Base-by-base conservation (phyloP, 495 filamentous ascomycete species). In the Hyaloscypha variabilis region DNA sequence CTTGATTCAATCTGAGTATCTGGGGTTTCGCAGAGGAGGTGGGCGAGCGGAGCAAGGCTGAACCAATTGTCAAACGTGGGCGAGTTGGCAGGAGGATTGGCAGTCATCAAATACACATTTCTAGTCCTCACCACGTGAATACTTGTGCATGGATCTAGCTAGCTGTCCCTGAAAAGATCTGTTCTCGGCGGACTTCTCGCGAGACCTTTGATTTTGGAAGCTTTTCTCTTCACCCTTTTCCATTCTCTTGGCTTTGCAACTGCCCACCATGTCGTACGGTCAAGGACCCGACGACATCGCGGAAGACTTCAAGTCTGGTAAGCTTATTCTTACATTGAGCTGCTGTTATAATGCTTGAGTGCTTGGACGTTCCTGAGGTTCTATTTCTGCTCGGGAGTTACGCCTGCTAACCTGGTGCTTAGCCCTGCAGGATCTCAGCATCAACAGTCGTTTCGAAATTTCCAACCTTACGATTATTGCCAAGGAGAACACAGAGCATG, bases 401-500 rank as follows among this genome's bases (percentile, higher is more conserved):
- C n/a, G n/a, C n/a, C n/a, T n/a, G n/a, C n/a, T n/a, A n/a, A n/a
- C n/a, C n/a, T n/a, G n/a, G n/a, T n/a, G n/a, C n/a, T n/a, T n/a
- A 67, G 95, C 95, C 58, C 84, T 99, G 72, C 89, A 94, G 77
- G 95, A 97, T 78, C 82, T 99, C 71, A 90, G 88, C 62, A 84
- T 88, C 31, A 13, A 69, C 97, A 97, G 79, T 92, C 91, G 92
- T 74, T 90, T 88, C 73, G 94, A 97, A 78, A 99, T 99, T 76
- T 91, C 89, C 79, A 97, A 94, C 77, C 78, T 99, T 75, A 98
- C 95, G 36, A 86, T 95, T 72, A 98, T 99, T 71, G 95, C 95
- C 62, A 92, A 93, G 73, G 95, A 99, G 75, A 97, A 96, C 70
- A 97, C 93, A 64, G 90, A 94, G 75, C 91, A 97, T 79, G 95